Evolutionary conservation across 257 asterid species (phyloP).

Genomic region (Solanum sparsipilum): DNA sequence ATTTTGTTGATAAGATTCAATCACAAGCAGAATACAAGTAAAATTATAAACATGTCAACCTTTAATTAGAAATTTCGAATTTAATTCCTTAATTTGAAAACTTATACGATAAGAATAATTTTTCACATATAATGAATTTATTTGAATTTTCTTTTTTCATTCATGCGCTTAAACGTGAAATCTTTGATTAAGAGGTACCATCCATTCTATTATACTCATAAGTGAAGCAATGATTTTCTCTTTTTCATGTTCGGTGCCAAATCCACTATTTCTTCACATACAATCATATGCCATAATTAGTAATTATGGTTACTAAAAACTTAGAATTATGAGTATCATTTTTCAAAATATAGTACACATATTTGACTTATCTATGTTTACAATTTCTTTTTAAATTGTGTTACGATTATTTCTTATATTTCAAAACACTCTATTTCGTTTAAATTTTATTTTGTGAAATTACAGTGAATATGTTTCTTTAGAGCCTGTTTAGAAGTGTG

Average conservation of each 20-base stretch:
- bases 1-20: neutral
- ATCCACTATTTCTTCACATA: neutral
- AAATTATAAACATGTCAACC: neutral
- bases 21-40: neutral
- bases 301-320: neutral
- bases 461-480: fast-evolving
- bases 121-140: neutral
- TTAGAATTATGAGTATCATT: neutral
- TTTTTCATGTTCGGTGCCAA: neutral
- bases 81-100: neutral
- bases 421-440: neutral
- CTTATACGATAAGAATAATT: neutral
- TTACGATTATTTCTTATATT: neutral
- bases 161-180: fast-evolving
- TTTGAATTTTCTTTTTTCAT: neutral
- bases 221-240: neutral
- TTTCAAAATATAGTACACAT: neutral
- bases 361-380: neutral
- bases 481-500: neutral
- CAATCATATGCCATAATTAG: neutral
- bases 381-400: neutral
- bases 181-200: neutral
- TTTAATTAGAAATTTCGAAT: neutral
- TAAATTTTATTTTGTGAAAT: fast-evolving
- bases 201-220: neutral